phyloP scores from a whole-genome alignment of 2,329 filamentous ascomycete species.

The Alternaria viburni region DNA sequence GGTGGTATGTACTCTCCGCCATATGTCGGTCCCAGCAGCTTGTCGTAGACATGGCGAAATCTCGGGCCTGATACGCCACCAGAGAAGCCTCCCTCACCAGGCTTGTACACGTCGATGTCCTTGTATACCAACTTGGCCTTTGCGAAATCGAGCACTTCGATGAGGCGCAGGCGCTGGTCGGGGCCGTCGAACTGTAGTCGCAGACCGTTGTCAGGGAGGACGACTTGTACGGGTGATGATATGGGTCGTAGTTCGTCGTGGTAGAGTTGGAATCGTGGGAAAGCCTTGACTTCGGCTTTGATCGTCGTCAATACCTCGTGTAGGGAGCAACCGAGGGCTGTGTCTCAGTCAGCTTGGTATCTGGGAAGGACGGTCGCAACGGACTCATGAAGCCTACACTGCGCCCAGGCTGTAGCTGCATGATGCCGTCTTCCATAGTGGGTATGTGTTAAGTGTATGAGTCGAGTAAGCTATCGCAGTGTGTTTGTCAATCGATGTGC shows the following conservation, averaged over 20 bases:
- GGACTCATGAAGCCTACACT: slow-evolving; percentile 51
- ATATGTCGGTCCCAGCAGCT: slow-evolving; percentile 91
- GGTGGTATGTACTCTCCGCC: slow-evolving; percentile 88
- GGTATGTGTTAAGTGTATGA: not conserved
- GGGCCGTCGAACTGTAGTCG: slow-evolving; percentile 91
- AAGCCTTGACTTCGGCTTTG: slow-evolving; percentile 83
- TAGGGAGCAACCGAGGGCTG: slow-evolving; percentile 87
- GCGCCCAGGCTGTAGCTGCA: slow-evolving; percentile 40
- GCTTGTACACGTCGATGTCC: slow-evolving; percentile 77
- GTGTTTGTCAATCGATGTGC: slow-evolving; percentile 11
- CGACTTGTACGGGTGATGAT: slow-evolving; percentile 74
- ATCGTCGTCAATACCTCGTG: slow-evolving; percentile 87
- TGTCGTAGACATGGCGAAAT: slow-evolving; percentile 90
- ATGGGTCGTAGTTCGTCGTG: slow-evolving; percentile 81
- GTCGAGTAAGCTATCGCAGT: not conserved
- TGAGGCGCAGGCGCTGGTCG: slow-evolving; percentile 87
- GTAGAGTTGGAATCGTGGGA: slow-evolving; percentile 80
- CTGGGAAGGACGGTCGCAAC: not conserved
- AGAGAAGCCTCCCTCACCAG: slow-evolving; percentile 44
- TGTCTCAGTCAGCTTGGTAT: slow-evolving; percentile 22
- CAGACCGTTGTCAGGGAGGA: slow-evolving; percentile 83
- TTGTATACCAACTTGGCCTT: slow-evolving; percentile 86
- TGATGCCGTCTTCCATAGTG: slow-evolving; percentile 40
- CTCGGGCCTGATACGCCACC: slow-evolving; percentile 66
- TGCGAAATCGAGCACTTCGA: slow-evolving; percentile 90